A percentile compares a stretch with the other conserved stretches of the same genome.
Conservation (phyloP, 495 filamentous ascomycete genomes). For the Bryoglossum gracile region DNA sequence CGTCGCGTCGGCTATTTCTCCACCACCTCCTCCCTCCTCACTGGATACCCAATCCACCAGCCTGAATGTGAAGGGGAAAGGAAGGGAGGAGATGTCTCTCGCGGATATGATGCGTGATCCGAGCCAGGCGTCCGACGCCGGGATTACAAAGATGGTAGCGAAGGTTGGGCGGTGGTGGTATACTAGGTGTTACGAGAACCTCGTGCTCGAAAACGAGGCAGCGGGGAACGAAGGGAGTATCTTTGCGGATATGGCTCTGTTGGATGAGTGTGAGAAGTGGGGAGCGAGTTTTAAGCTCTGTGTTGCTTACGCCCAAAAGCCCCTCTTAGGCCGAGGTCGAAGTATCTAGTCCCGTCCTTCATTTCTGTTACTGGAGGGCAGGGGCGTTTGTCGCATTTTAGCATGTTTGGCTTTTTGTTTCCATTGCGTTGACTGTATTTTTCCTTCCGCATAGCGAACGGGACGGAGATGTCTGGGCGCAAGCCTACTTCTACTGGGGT, state of each 20-base stretch:
- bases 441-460: neutral
- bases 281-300: slow-evolving; percentile 83
- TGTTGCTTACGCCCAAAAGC: slow-evolving; percentile 87
- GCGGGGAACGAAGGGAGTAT: slow-evolving; percentile 53
- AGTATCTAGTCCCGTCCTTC: slow-evolving; percentile 10
- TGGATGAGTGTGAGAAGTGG: slow-evolving; percentile 79
- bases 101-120: slow-evolving; percentile 64
- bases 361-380: neutral
- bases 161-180: slow-evolving; percentile 97
- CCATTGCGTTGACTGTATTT: neutral
- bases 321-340: slow-evolving; percentile 48
- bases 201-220: slow-evolving; percentile 44
- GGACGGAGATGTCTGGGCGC: neutral
- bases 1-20: slow-evolving; percentile 62
- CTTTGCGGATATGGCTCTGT: slow-evolving; percentile 68
- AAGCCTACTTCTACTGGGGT: neutral
- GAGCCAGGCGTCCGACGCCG: slow-evolving; percentile 58
- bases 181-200: slow-evolving; percentile 76
- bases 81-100: slow-evolving; percentile 46
- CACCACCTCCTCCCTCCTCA: slow-evolving; percentile 11
- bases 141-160: slow-evolving; percentile 85
- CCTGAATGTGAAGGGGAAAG: slow-evolving; percentile 5
- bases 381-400: neutral
- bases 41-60: neutral
- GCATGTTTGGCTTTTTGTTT: neutral